These are phyloP conservation scores for Cadophora sp. DNA, from an alignment of 2,329 filamentous ascomycete genomes.

Conservation along the genomic window DNA sequence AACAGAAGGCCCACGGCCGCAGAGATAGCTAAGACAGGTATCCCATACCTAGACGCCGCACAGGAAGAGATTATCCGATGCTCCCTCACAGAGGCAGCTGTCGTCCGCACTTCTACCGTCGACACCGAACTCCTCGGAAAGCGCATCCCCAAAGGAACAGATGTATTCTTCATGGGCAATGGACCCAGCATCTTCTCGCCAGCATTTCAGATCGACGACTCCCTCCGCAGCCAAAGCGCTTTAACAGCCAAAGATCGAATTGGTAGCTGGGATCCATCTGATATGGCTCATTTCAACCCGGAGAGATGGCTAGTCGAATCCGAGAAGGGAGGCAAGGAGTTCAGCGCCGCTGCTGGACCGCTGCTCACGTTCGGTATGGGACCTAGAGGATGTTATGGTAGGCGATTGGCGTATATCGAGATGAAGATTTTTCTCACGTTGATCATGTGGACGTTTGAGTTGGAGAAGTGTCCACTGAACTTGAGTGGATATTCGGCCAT, in stretches of 20 bases:
- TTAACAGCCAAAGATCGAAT: constrained; percentile 29
- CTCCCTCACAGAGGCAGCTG: constrained; percentile 43
- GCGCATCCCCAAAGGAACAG: constrained; percentile 48
- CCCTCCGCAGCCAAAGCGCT: constrained; percentile 9
- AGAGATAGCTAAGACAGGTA: constrained; percentile 27
- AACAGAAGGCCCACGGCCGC: constrained; percentile 23
- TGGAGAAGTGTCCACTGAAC: constrained; percentile 20
- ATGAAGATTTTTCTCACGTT: constrained; percentile 37
- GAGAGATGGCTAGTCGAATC: constrained; percentile 46
- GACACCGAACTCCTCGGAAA: constrained; percentile 47
- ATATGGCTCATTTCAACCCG: constrained; percentile 46
- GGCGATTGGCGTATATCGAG: constrained; percentile 48
- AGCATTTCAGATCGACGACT: constrained; percentile 41
- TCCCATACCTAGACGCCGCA: constrained; percentile 36
- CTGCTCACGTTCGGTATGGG: constrained; percentile 48
- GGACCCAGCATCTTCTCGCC: constrained; percentile 35
- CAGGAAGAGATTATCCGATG: constrained; percentile 45
- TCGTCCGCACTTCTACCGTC: constrained; percentile 43
- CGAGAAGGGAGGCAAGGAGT: constrained; percentile 35
- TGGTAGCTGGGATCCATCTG: constrained; percentile 39
- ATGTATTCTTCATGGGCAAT: constrained; percentile 41
- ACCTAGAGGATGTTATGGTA: constrained; percentile 49
- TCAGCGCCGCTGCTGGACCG: constrained; percentile 47
- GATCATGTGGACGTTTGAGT: constrained; percentile 28
- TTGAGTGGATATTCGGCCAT: constrained; percentile 19